phyloP scores from a whole-genome alignment of 2,329 filamentous ascomycete genomes.

The Ilyonectria robusta region DNA sequence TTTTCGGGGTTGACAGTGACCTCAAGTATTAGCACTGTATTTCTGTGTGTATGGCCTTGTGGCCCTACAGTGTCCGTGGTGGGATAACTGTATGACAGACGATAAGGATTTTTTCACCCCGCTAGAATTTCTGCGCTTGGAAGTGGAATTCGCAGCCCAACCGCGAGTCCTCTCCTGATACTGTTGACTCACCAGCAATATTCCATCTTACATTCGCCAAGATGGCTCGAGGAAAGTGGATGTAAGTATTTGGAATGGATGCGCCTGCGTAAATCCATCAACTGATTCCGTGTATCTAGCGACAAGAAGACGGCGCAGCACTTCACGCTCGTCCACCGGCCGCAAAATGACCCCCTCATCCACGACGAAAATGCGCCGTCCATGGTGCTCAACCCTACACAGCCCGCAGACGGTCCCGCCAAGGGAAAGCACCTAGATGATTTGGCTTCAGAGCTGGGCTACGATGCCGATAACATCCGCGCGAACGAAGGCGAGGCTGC shows the following conservation, averaged over 20 bases:
- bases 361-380: constrained; percentile 90
- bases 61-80: constrained; percentile 50
- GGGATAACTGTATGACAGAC: constrained; percentile 45
- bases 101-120: constrained; percentile 51
- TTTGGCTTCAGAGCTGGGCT: constrained; percentile 81
- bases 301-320: constrained; percentile 94
- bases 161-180: constrained; percentile 35
- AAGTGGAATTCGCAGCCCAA: constrained; percentile 48
- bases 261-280: neutral
- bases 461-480: constrained; percentile 75
- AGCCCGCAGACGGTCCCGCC: constrained; percentile 55
- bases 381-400: constrained; percentile 86
- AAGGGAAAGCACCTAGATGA: constrained; percentile 80
- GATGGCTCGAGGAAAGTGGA: constrained; percentile 85
- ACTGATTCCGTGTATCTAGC: constrained; percentile 51
- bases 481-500: constrained; percentile 97
- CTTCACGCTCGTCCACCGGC: constrained; percentile 94
- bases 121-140: constrained; percentile 50
- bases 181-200: constrained; percentile 29
- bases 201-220: constrained; percentile 55
- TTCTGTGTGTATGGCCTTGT: accelerated
- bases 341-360: constrained; percentile 97
- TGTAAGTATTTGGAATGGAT: constrained; percentile 53
- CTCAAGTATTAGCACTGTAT: constrained; percentile 48
- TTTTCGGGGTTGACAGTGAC: constrained; percentile 51